Evolutionary conservation across 1,284 basidiomycete genomes (phyloP).

Genomic region (Inonotus hispidus): DNA sequence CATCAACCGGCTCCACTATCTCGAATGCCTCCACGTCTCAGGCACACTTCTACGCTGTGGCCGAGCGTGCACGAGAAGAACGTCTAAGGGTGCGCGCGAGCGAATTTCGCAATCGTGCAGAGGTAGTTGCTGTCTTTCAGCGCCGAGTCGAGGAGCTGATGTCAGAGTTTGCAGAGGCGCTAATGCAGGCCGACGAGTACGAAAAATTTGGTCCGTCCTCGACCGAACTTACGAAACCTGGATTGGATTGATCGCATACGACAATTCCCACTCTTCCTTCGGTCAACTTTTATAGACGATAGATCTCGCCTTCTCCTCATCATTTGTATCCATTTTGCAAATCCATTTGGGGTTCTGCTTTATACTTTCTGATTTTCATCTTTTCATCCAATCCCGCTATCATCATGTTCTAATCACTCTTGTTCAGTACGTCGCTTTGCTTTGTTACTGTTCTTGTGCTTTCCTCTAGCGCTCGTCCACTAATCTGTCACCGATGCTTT

Average conservation of each 20-base stretch:
- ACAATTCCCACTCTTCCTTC: neutral
- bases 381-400: neutral
- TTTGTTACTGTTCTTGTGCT: neutral
- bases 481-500: neutral
- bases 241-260: neutral
- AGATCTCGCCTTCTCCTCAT: slow-evolving; percentile 2
- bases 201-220: slow-evolving; percentile 13
- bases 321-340: slow-evolving; percentile 1
- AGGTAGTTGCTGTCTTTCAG: slow-evolving; percentile 16
- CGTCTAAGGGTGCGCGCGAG: slow-evolving; percentile 14
- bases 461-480: neutral
- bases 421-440: neutral
- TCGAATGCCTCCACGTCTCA: slow-evolving; percentile 7
- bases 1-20: neutral
- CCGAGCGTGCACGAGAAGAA: slow-evolving; percentile 16
- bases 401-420: neutral
- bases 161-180: slow-evolving; percentile 18
- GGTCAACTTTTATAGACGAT: slow-evolving; percentile 6
- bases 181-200: slow-evolving; percentile 14
- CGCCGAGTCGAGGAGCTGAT: slow-evolving; percentile 16
- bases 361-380: neutral
- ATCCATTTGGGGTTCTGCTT: neutral
- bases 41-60: slow-evolving; percentile 12
- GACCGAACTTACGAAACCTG: neutral
- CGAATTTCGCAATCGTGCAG: slow-evolving; percentile 17